Conservation (phyloP, 2,329 filamentous ascomycete species). For the Aureobasidium mangrovei region DNA sequence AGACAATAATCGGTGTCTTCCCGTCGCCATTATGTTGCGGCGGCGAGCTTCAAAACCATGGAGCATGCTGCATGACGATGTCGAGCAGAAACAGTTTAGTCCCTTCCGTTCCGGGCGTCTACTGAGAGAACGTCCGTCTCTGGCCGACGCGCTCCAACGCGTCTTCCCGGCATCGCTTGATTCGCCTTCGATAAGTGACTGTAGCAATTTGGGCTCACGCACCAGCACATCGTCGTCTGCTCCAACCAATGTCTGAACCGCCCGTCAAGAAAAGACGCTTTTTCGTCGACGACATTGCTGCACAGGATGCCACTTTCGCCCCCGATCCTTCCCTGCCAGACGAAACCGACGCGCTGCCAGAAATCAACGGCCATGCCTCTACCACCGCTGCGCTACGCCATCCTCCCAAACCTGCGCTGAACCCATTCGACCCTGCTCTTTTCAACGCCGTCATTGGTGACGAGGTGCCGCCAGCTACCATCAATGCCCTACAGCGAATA, state of each 20-base stretch:
- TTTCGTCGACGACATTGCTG: constrained; percentile 45
- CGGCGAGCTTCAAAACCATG: background rate
- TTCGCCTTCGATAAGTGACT: background rate
- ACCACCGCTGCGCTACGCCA: background rate
- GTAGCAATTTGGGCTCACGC: constrained; percentile 13
- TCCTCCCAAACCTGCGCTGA: constrained; percentile 15
- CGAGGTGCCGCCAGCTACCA: constrained; percentile 34
- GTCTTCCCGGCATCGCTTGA: constrained; percentile 12
- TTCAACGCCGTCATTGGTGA: constrained; percentile 53
- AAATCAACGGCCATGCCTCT: constrained; percentile 15
- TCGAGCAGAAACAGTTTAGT: background rate
- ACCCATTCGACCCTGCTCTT: constrained; percentile 45
- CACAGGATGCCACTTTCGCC: constrained; percentile 21
- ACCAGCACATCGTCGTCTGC: constrained; percentile 21
- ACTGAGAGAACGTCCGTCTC: too few species aligned
- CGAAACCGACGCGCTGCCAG: constrained; percentile 25
- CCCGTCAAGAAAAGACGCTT: constrained; percentile 56
- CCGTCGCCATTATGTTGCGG: background rate
- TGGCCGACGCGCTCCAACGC: constrained; percentile 13
- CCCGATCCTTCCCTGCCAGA: constrained; percentile 27
- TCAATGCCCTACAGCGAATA: constrained; percentile 41
- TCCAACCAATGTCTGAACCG: constrained; percentile 39
- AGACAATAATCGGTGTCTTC: too few species aligned
- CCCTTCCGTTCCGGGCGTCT: too few species aligned
- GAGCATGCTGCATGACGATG: constrained; percentile 2